Percentiles rank a stretch among this genome's conserved stretches.
Evolutionary conservation across 78 protist genomes (phyloP).

Genomic region (Guillardia theta): DNA sequence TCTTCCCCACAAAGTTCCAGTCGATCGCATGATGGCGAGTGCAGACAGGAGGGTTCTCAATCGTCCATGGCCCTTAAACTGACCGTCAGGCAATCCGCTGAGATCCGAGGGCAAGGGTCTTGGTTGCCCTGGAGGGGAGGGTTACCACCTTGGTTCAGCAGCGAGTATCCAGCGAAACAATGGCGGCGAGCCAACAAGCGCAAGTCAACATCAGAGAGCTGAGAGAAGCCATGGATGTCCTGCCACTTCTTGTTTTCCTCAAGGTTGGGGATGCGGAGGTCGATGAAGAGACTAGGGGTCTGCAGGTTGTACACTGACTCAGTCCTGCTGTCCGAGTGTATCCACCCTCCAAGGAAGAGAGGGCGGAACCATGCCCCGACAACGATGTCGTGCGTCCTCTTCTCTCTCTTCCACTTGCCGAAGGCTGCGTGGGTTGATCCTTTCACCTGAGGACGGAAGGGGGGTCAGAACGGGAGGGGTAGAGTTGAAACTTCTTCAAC

Average conservation of each 20-base stretch:
- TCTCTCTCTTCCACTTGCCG: not conserved
- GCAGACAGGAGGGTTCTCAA: not conserved
- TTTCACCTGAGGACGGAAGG: not conserved
- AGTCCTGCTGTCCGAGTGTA: not conserved
- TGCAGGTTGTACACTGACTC: not conserved
- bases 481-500: too few species aligned
- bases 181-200: conserved; percentile 25
- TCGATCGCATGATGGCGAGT: conserved; percentile 46
- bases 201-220: not conserved
- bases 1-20: conserved; percentile 34
- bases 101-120: too few species aligned
- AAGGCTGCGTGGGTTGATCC: conserved; percentile 7
- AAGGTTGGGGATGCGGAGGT: conserved; percentile 29
- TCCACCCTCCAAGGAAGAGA: conserved; percentile 5
- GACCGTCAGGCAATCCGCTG: not conserved
- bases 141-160: not conserved
- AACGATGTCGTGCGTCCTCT: not conserved
- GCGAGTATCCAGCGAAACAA: conserved; percentile 18
- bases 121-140: too few species aligned
- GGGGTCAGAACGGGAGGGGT: too few species aligned
- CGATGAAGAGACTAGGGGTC: conserved; percentile 34
- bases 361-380: conserved; percentile 41
- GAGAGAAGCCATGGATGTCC: too few species aligned
- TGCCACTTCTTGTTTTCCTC: not conserved
- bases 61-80: not conserved